Evolutionary conservation across 805 yeast species (phyloP).

Genomic region (Candida ascalaphidarum): DNA sequence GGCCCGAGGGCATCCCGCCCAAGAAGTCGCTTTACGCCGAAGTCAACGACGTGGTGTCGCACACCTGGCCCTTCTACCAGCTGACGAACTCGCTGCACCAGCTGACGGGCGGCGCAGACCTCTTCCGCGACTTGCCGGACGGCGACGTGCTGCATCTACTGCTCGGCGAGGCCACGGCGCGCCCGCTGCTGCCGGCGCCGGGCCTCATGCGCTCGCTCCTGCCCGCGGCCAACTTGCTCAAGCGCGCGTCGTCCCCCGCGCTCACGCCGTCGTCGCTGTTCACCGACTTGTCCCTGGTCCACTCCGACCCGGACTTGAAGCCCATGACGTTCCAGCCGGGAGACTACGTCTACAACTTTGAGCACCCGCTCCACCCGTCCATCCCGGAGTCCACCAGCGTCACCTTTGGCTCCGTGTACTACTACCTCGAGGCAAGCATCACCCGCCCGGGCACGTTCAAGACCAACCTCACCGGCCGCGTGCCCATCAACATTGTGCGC

Average conservation of each 20-base stretch:
- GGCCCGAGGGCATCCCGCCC: slow-evolving; percentile 99
- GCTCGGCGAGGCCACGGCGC: slow-evolving; percentile 18
- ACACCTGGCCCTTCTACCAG: slow-evolving; percentile 85
- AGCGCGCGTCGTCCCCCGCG: slow-evolving; percentile 23
- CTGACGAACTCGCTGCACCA: slow-evolving; percentile 7
- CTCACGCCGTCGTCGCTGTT: slow-evolving; percentile 14
- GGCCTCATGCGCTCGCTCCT: slow-evolving; percentile 14
- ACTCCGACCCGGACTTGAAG: slow-evolving; percentile 10
- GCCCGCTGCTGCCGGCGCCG: slow-evolving; percentile 11
- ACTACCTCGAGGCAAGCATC: slow-evolving; percentile 59
- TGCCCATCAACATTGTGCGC: slow-evolving; percentile 62
- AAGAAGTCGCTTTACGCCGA: slow-evolving; percentile 63
- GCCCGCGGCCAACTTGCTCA: slow-evolving; percentile 17
- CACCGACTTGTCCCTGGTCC: slow-evolving; percentile 14
- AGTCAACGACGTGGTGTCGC: slow-evolving; percentile 55
- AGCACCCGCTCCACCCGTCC: slow-evolving; percentile 74
- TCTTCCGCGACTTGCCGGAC: slow-evolving; percentile 4
- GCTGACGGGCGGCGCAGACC: slow-evolving; percentile 1
- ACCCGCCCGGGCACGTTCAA: slow-evolving; percentile 84
- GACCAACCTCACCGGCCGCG: slow-evolving; percentile 54
- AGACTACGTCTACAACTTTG: slow-evolving; percentile 88
- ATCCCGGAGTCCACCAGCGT: slow-evolving; percentile 74
- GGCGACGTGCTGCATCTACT: slow-evolving; percentile 28
- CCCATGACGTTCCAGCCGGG: slow-evolving; percentile 60
- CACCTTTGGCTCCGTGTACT: slow-evolving; percentile 74